Percentiles rank a stretch among this genome's conserved stretches.
These are phyloP conservation scores for Knoxia roxburghii DNA, from an alignment of 257 asterid species.

Conservation along the genomic window DNA sequence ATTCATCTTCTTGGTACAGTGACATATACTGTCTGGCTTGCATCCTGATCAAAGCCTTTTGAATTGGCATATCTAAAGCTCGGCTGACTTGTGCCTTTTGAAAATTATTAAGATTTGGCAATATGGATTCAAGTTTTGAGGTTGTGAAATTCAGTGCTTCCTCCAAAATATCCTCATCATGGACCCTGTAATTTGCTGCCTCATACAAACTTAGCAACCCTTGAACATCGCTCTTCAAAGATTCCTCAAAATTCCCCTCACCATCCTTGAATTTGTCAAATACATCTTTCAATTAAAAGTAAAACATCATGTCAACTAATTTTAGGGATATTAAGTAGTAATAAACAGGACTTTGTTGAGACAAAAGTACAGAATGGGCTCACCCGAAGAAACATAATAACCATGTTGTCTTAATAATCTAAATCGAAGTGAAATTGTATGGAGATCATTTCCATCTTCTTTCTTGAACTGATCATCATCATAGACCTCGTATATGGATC, in stretches of 20 bases:
- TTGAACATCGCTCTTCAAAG: not conserved
- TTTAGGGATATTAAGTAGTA: no score
- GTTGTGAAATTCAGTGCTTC: conserved; percentile 22
- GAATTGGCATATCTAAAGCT: conserved; percentile 24
- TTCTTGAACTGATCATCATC: not conserved
- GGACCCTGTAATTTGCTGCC: conserved; percentile 23
- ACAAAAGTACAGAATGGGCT: not conserved
- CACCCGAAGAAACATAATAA: conserved; percentile 11
- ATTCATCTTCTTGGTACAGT: conserved; percentile 18
- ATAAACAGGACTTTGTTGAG: no score
- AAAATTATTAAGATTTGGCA: conserved; percentile 1
- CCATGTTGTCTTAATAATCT: conserved; percentile 23
- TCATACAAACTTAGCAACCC: conserved; percentile 33
- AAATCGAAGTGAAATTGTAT: conserved; percentile 16
- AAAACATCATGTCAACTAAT: no score
- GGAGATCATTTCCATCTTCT: conserved; percentile 5
- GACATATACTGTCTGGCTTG: conserved; percentile 21
- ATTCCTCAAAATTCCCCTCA: conserved; percentile 19
- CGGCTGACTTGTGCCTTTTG: conserved; percentile 8
- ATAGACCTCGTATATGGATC: not conserved
- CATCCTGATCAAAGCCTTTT: conserved; percentile 15
- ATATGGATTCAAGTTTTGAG: conserved; percentile 7
- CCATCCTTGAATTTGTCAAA: conserved; percentile 24
- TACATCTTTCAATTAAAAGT: conserved; percentile 8
- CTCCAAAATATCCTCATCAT: conserved; percentile 20